Conservation (phyloP, 2,329 filamentous ascomycete genomes). For the Pyricularia pennisetigena region DNA sequence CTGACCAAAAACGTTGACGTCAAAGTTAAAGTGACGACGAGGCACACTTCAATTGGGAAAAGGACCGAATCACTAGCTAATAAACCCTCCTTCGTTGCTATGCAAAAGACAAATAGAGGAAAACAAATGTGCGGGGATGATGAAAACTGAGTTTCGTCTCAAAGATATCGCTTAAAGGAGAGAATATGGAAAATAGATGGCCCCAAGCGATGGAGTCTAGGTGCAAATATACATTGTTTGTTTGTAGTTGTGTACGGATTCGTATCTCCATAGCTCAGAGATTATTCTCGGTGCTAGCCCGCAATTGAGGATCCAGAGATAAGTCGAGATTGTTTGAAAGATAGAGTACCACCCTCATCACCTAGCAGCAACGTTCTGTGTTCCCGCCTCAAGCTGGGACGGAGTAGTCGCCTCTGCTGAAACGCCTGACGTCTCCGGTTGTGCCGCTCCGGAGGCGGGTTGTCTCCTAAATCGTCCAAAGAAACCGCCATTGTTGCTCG, state of each 20-base stretch:
- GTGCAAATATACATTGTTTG: not conserved
- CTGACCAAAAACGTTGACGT: not conserved
- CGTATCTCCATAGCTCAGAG: not conserved
- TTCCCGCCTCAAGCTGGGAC: conserved; percentile 25
- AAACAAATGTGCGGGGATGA: not conserved
- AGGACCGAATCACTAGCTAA: not conserved
- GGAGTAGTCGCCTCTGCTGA: conserved; percentile 12
- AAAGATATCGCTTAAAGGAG: not conserved
- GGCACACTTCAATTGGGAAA: not conserved
- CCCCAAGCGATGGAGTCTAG: not conserved
- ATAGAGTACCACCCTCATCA: not conserved
- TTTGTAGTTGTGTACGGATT: not conserved
- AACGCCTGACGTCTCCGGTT: not conserved
- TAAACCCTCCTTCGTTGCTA: not conserved
- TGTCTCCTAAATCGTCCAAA: not conserved
- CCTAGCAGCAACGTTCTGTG: conserved; percentile 3
- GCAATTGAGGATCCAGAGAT: not conserved
- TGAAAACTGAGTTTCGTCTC: not conserved
- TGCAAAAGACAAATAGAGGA: not conserved
- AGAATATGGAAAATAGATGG: not conserved
- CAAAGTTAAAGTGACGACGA: not conserved
- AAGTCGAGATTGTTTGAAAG: not conserved
- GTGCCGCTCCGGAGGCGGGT: not conserved
- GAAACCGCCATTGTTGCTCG: not conserved
- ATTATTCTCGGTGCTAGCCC: not conserved